Evolutionary conservation across 164 flowering plant genomes (phyloP).

Genomic region (Hamamelis virginiana): DNA sequence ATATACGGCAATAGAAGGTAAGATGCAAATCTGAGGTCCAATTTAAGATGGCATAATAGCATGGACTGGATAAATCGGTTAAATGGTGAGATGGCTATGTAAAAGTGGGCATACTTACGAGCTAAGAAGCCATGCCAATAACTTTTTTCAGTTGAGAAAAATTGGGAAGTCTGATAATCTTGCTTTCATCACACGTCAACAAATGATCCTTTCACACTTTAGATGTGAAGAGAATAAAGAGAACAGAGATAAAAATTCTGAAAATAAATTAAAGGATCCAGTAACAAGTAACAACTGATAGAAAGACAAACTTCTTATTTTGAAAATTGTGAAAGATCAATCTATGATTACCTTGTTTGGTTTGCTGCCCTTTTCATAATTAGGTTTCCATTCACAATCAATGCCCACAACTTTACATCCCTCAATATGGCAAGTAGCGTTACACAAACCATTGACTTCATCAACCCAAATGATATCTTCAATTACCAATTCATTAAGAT

Average conservation of each 20-base stretch:
- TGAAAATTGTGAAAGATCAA: constrained; percentile 4
- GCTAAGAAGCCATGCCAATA: no score
- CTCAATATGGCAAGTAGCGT: constrained; percentile 63
- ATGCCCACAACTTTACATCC: constrained; percentile 79
- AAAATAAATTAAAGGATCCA: not conserved
- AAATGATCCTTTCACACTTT: not conserved
- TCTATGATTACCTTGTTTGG: constrained; percentile 63
- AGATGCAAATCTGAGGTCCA: not conserved
- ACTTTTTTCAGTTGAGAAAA: not conserved
- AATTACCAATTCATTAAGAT: constrained; percentile 51
- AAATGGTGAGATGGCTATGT: no score
- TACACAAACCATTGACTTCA: constrained; percentile 47
- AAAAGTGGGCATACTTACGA: no score
- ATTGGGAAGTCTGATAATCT: not conserved
- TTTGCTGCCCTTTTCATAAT: constrained; percentile 75
- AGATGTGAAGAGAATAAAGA: not conserved
- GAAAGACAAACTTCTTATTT: not conserved
- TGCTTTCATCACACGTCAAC: not conserved
- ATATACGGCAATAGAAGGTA: not conserved
- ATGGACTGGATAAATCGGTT: no score
- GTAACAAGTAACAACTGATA: not conserved
- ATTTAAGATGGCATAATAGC: no score
- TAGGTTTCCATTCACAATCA: constrained; percentile 99
- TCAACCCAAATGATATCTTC: constrained; percentile 87
- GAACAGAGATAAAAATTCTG: not conserved